Evolutionary conservation across 208 protist species (phyloP), one percentile per base, ranked within the genome.

Genomic region (Naegleria lovaniensis): DNA sequence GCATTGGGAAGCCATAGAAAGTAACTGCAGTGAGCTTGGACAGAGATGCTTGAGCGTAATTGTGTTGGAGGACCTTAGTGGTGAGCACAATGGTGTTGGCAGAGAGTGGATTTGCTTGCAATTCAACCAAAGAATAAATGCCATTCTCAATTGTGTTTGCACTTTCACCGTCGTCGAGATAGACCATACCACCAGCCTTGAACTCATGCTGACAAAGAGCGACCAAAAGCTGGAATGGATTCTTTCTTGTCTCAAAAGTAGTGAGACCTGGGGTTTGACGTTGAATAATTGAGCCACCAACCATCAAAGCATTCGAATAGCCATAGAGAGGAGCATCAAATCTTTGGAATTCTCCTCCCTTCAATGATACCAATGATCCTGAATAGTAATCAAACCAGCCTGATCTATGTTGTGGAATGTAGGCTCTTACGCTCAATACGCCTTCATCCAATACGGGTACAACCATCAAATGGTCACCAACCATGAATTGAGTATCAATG

Each of bases 301-400:
- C 55, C 11, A 67, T 67, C 55, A 67, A 67, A 67, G 55, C 22
- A 29, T 15, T 15, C 3, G 55, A 29, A 67, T 67, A 67, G 1
- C 55, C 55, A 67, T 29, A 29, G 2, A 67, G 22, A 29, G 55
- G 55, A 67, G 55, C 55, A 67, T 67, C 55, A 67, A 67, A 67
- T 67, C 22, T 29, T 29, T 29, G 11, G 11, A 29, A 29, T 67
- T 67, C 55, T 22, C 22, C 33, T 33, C 33, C 29, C 33, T 29
- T 52, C 33, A 25, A 33, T 15, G 33, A 36, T 15, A 86, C 19
- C 7, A 38, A 0, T 9, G 48, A 13, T n/a, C 90, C 92, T 29
- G 85, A 93, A 4, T 76, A 92, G 39, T 90, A 95, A 85, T 97
- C 94, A 85, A 95, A 96, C 95, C 96, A 97, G 5, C n/a, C 84